Conservation (phyloP, 2,329 filamentous ascomycete genomes). For the Aureobasidium sp. region DNA sequence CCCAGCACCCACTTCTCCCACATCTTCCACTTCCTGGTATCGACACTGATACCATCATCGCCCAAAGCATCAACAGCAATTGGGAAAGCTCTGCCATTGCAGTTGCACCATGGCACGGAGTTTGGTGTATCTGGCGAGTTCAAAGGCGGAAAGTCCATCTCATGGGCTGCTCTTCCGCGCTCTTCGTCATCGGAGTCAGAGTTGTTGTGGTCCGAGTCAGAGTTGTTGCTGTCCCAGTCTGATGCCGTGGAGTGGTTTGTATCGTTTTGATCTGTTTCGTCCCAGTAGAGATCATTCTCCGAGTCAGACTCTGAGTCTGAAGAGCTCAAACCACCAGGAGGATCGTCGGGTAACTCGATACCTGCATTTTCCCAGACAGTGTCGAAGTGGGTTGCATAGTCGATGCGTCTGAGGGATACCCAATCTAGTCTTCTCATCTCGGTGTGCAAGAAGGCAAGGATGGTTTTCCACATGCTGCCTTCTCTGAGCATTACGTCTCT, state of each 20-base stretch:
- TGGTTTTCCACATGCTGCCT: slow-evolving; percentile 51
- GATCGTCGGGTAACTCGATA: slow-evolving; percentile 41
- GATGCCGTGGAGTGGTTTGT: slow-evolving; percentile 14
- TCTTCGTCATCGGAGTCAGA: slow-evolving; percentile 28
- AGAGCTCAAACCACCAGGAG: slow-evolving; percentile 32
- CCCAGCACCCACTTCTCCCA: slow-evolving; percentile 49
- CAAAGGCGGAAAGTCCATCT: slow-evolving; percentile 36
- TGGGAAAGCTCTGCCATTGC: slow-evolving; percentile 28
- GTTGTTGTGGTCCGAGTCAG: slow-evolving; percentile 12
- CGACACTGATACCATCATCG: slow-evolving; percentile 40
- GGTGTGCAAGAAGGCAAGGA: slow-evolving; percentile 47
- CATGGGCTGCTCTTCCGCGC: slow-evolving; percentile 29
- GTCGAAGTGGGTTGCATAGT: slow-evolving; percentile 49
- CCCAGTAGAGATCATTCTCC: slow-evolving; percentile 18
- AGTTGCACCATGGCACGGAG: slow-evolving; percentile 39
- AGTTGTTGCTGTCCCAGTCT: slow-evolving; percentile 14
- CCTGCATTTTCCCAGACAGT: slow-evolving; percentile 33
- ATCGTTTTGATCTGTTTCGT: slow-evolving; percentile 4
- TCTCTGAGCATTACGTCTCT: slow-evolving; percentile 53
- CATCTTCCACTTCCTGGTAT: slow-evolving; percentile 41
- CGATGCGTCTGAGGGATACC: slow-evolving; percentile 53
- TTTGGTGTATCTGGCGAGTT: slow-evolving; percentile 37
- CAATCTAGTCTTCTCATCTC: slow-evolving; percentile 51
- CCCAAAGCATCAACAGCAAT: slow-evolving; percentile 36
- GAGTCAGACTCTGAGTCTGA: slow-evolving; percentile 32